Conservation (phyloP, 2,329 filamentous ascomycete genomes). For the Curvularia eragrostidis region DNA sequence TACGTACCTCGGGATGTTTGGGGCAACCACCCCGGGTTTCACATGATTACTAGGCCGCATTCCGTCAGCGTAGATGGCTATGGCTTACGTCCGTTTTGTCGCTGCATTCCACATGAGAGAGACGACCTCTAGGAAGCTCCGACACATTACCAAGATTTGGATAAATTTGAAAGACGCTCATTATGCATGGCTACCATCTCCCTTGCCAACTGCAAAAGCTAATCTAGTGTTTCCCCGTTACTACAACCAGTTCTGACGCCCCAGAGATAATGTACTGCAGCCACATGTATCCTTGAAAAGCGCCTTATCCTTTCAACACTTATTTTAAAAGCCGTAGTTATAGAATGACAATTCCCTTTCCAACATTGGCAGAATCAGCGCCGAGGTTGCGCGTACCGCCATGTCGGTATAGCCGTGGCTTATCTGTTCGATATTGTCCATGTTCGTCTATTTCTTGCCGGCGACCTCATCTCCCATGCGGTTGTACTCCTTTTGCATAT, state of each 20-base stretch:
- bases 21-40: conserved; percentile 1
- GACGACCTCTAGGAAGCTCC: not conserved
- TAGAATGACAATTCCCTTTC: conserved; percentile 10
- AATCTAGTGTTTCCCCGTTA: conserved; percentile 4
- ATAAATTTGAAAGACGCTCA: not conserved
- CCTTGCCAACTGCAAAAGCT: conserved; percentile 4
- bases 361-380: conserved; percentile 12
- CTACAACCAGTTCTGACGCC: not conserved
- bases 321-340: conserved; percentile 6
- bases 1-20: conserved; percentile 9
- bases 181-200: conserved; percentile 1
- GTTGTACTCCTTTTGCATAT: conserved; percentile 84
- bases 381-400: conserved; percentile 15
- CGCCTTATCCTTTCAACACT: not conserved
- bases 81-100: not conserved
- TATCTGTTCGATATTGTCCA: conserved; percentile 17
- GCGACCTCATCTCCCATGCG: conserved; percentile 83
- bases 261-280: conserved; percentile 11
- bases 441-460: conserved; percentile 59
- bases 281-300: conserved; percentile 3
- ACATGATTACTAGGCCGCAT: conserved; percentile 7
- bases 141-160: not conserved
- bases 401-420: conserved; percentile 20
- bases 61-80: not conserved
- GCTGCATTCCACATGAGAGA: not conserved